Conservation (phyloP, 106 monocot species). For the Xerophyta viscosa region DNA sequence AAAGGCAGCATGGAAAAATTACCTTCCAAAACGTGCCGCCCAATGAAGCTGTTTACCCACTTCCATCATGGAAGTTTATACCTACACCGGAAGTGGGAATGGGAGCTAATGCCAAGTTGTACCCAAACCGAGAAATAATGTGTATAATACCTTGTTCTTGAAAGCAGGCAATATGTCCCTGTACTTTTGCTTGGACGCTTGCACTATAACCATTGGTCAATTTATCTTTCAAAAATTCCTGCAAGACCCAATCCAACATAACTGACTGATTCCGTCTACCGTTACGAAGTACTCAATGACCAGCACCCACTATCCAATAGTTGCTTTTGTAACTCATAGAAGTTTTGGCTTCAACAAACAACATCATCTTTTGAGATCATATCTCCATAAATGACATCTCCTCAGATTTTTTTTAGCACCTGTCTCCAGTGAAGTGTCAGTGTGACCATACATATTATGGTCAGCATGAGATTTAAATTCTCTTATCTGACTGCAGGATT, state of each 20-base stretch:
- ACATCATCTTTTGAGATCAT: slow-evolving; percentile 1
- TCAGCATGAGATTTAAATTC: slow-evolving; percentile 52
- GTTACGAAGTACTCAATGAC: slow-evolving; percentile 4
- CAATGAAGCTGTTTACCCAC: slow-evolving; percentile 99
- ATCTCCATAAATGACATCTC: slow-evolving; percentile 32
- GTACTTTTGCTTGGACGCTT: slow-evolving; percentile 18
- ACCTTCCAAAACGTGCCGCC: slow-evolving; percentile 97
- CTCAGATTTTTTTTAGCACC: slow-evolving; percentile 18
- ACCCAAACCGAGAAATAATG: slow-evolving; percentile 75
- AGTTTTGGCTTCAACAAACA: slow-evolving; percentile 3
- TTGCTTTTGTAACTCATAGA: slow-evolving; percentile 7
- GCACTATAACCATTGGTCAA: slow-evolving; percentile 21
- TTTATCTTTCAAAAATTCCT: slow-evolving; percentile 50
- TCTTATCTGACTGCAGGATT: slow-evolving; percentile 56
- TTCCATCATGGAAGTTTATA: slow-evolving; percentile 80
- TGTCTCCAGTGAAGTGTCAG: slow-evolving; percentile 1
- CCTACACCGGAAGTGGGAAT: slow-evolving; percentile 63
- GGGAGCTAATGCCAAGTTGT: slow-evolving; percentile 73
- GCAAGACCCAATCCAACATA: slow-evolving; percentile 35
- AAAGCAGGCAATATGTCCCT: slow-evolving; percentile 17
- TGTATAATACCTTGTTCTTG: slow-evolving; percentile 80
- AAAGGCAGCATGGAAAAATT: too few species aligned
- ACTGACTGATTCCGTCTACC: neutral
- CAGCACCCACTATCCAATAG: neutral
- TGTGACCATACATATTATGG: slow-evolving; percentile 10